A percentile compares a stretch with the other conserved stretches of the same genome.
Evolutionary conservation across 129 eudicot genomes (phyloP).

Genomic region (Flaveria trinervia): DNA sequence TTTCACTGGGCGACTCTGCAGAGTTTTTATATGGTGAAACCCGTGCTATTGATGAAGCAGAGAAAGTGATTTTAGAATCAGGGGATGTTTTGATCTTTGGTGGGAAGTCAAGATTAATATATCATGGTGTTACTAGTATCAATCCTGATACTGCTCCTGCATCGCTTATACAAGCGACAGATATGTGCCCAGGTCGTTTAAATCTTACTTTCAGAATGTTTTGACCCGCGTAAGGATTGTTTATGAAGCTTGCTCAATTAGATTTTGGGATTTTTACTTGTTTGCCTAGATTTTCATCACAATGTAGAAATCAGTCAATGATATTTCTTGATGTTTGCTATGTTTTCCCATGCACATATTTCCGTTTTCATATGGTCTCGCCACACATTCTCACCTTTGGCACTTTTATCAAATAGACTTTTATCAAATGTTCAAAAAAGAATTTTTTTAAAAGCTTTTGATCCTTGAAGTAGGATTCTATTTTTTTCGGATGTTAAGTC

Average conservation of each 20-base stretch:
- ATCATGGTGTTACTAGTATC: conserved; percentile 72
- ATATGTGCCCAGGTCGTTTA: conserved; percentile 65
- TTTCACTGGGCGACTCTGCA: conserved; percentile 83
- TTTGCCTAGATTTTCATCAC: neutral
- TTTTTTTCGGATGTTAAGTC: too few relatives aligned
- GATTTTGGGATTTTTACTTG: neutral
- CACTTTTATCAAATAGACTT: too few relatives aligned
- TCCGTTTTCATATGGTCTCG: too few relatives aligned
- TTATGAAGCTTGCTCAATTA: conserved; percentile 1
- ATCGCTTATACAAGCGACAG: conserved; percentile 47
- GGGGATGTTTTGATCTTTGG: conserved; percentile 95
- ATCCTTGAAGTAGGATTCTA: too few relatives aligned
- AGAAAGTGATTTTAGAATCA: conserved; percentile 59
- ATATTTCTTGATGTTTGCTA: neutral
- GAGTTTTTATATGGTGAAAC: conserved; percentile 71
- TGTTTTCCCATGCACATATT: neutral
- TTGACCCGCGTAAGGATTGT: conserved; percentile 8
- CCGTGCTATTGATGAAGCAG: conserved; percentile 50
- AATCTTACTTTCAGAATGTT: conserved; percentile 77
- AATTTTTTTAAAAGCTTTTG: too few relatives aligned
- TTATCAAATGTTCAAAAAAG: too few relatives aligned
- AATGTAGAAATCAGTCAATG: conserved; percentile 1
- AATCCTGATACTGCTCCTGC: conserved; percentile 50
- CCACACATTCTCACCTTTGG: too few relatives aligned
- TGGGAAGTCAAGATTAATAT: conserved; percentile 72